Base-by-base conservation (phyloP, 371 early-diverging fungal species). In the Haplosporangium sp. region DNA sequence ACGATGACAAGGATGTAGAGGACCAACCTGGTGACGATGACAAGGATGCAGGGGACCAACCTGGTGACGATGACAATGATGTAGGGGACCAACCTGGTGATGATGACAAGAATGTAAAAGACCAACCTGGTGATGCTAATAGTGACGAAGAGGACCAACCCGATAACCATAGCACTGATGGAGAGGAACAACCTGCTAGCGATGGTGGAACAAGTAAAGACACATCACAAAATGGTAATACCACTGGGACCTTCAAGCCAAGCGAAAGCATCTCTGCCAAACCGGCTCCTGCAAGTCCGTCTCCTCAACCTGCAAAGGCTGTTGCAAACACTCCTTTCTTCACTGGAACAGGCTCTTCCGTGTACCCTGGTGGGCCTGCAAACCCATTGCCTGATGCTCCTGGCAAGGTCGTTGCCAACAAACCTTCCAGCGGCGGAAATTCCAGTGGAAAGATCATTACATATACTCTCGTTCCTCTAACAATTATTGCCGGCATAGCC, bases 391-490 rank as follows among this genome's bases (percentile, higher is more conserved):
- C 20, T 10, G 48, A 13, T 38, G 40, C 15, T 27, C 15, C 63
- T 20, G 55, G 7, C 42, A 65, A 47, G 34, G 38, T 11, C 9
- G 53, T 69, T 35, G 52, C 35, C 45, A 35, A 70, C 39, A 34
- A 55, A 6, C 65, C 63, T 17, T 37, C 39, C 10, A 17, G 39
- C 13, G 50, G 48, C 48, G 67, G 64, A 48, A 57, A 67, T 11
- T 71, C 68, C 4, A 40, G 47, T 27, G 8, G 42, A 44, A 79
- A 64, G 35, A 64, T 71, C 44, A 35, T 74, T 17, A 20, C 67
- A 27, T 79, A 74, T 55, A 71, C 63, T 9, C 47, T 74, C 15
- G 62, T 74, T n/a, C 81, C 81, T 0, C 38, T 74, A 45, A 42
- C 69, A 39, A 17, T 79, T 3, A 63, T 79, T 34, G 75, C 65